phyloP scores from a whole-genome alignment of 2,329 filamentous ascomycete species.

The Oidium heveae region DNA sequence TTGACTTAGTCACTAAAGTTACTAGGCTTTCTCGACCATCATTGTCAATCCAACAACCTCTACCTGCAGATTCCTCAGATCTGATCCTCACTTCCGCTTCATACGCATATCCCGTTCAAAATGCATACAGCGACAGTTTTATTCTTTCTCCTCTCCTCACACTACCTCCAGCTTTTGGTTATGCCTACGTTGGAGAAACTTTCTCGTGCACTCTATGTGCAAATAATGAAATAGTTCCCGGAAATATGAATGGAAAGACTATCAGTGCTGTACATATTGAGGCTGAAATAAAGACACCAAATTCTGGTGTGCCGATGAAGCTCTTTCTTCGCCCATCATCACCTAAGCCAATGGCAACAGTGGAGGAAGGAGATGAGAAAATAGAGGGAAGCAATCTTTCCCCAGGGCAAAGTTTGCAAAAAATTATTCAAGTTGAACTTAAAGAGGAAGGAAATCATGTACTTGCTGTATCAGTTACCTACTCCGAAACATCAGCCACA shows the following conservation, averaged over 20 bases:
- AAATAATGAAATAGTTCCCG: constrained; percentile 52
- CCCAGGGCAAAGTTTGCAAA: constrained; percentile 47
- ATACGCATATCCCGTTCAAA: constrained; percentile 39
- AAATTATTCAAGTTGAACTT: constrained; percentile 61
- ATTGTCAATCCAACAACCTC: constrained; percentile 43
- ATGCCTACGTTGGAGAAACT: constrained; percentile 82
- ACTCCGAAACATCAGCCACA: constrained; percentile 61
- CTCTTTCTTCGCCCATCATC: constrained; percentile 25
- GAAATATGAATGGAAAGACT: constrained; percentile 15
- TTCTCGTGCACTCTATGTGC: constrained; percentile 88
- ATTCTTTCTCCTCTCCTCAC: constrained; percentile 43
- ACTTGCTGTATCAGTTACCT: constrained; percentile 76
- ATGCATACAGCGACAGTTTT: constrained; percentile 19
- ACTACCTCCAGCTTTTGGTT: constrained; percentile 74
- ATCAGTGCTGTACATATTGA: constrained; percentile 60
- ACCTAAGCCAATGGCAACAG: background rate
- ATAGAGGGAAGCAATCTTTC: constrained; percentile 23
- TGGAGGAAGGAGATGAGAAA: background rate
- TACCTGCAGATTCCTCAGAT: constrained; percentile 18
- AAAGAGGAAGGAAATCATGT: constrained; percentile 91
- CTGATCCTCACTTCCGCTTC: constrained; percentile 28
- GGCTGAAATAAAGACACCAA: constrained; percentile 86
- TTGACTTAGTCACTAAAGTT: constrained; percentile 1
- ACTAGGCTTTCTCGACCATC: constrained; percentile 58
- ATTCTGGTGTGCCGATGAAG: constrained; percentile 30